Evolutionary conservation across 2,329 filamentous ascomycete genomes (phyloP).

Genomic region (Fonsecaea erecta): DNA sequence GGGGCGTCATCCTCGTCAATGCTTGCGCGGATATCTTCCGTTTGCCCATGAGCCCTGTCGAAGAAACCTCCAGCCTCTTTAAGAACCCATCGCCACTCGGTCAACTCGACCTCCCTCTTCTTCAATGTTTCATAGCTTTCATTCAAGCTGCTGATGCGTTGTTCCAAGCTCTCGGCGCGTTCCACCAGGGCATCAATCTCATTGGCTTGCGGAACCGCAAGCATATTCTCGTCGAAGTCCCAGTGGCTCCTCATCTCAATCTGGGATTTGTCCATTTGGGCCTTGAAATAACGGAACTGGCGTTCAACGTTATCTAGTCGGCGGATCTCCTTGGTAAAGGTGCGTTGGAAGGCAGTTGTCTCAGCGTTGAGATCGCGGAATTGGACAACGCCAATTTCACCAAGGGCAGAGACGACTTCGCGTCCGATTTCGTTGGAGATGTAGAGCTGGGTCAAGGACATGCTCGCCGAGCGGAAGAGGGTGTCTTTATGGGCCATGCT

Average conservation of each 20-base stretch:
- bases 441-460: conserved; percentile 99
- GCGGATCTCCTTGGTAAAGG: conserved; percentile 96
- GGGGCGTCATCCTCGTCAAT: conserved; percentile 91
- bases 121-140: conserved; percentile 99
- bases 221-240: conserved; percentile 77
- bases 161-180: conserved; percentile 88
- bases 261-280: conserved; percentile 90
- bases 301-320: conserved; percentile 97
- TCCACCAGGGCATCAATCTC: conserved; percentile 97
- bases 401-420: conserved; percentile 94
- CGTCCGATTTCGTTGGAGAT: conserved; percentile 98
- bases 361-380: conserved; percentile 98
- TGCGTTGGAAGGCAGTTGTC: conserved; percentile 91
- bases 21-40: conserved; percentile 92
- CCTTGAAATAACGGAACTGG: conserved; percentile 92
- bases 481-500: conserved; percentile 76
- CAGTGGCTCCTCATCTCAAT: conserved; percentile 88
- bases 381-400: conserved; percentile 94
- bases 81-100: conserved; percentile 97
- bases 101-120: conserved; percentile 94
- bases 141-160: conserved; percentile 87
- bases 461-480: conserved; percentile 99
- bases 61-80: conserved; percentile 97
- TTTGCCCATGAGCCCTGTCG: conserved; percentile 87
- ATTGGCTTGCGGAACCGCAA: conserved; percentile 84